Evolutionary conservation across 2,329 filamentous ascomycete genomes (phyloP), one percentile per base, ranked within the genome.

Genomic region (Botrytis cinerea): DNA sequence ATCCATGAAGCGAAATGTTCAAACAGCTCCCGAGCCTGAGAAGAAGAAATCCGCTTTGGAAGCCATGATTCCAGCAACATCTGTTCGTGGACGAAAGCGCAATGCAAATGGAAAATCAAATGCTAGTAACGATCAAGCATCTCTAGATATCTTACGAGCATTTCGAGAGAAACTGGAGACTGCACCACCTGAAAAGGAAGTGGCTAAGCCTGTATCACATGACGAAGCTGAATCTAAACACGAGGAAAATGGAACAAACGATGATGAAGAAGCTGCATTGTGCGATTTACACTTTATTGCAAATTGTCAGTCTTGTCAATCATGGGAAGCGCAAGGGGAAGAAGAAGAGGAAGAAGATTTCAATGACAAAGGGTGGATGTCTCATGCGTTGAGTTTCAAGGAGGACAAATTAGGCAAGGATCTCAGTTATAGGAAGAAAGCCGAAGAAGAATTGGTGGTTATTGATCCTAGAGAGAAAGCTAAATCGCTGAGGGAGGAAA

Each of bases 281-380:
- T 99, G 96, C 80, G 96, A 98, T 81, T 84, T 99, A 51, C 96
- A 99, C 81, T 99, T 98, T 82, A 97, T 99, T 76, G 93, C 92
- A 67, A 93, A 97, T 79, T 99, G 96, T 82, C 94, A 97, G 81
- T 97, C 94, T 62, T 98, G 96, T 82, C 90, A 89, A 74, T 89
- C 91, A 0, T 97, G 95, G 94, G 92, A 97, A 79, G 81, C 81
- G 9, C 80, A 83, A 51, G 66, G 46, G 16, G 68, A 63, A 22
- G 86, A 85, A 59, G 88, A 86, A 5, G 85, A 86, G 20, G 85
- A 87, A 35, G 84, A 85, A 4, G 88, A 91, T 5, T 87, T 86
- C 77, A 88, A 89, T 74, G 89, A 89, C 67, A 86, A 88, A 67
- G 91, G 90, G 12, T 98, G 95, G 95, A 93, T 98, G 90, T 89